Percentiles rank a stretch among this genome's conserved stretches.
These are phyloP conservation scores for Scorias spongiosa DNA, from an alignment of 2,329 filamentous ascomycete genomes.

Conservation along the genomic window DNA sequence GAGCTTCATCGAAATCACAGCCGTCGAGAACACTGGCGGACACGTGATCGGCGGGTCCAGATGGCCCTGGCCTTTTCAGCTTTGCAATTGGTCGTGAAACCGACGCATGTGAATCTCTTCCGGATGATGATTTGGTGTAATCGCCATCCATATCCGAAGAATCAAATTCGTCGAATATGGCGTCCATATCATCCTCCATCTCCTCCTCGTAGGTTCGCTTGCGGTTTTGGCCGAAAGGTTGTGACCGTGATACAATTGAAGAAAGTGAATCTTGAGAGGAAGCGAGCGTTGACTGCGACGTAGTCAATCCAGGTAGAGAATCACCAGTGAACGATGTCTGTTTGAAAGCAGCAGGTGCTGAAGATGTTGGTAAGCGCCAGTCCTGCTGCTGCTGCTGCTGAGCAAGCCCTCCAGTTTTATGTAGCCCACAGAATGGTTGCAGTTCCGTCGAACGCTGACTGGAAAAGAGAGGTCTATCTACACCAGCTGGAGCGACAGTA, in stretches of 20 bases:
- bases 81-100: conserved; percentile 9
- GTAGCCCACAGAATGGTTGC: conserved; percentile 64
- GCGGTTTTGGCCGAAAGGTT: conserved; percentile 4
- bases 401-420: conserved; percentile 56
- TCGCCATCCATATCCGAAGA: conserved; percentile 2
- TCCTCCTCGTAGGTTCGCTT: conserved; percentile 23
- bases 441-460: conserved; percentile 40
- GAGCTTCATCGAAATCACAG: conserved; percentile 54
- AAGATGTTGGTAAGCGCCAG: conserved; percentile 13
- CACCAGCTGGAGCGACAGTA: conserved; percentile 14
- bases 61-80: conserved; percentile 16
- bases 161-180: conserved; percentile 16
- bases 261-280: conserved; percentile 22
- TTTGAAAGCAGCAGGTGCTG: conserved; percentile 11
- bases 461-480: conserved; percentile 10
- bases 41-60: conserved; percentile 20
- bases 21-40: conserved; percentile 24
- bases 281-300: conserved; percentile 23
- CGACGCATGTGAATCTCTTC: not conserved
- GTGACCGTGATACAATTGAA: not conserved
- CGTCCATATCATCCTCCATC: conserved; percentile 21
- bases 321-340: conserved; percentile 8
- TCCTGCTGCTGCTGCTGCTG: conserved; percentile 34
- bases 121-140: not conserved
- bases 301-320: conserved; percentile 19